A percentile compares a stretch with the other conserved stretches of the same genome.
Conservation (phyloP, 2,329 filamentous ascomycete species). For the Elsinoe arachidis region DNA sequence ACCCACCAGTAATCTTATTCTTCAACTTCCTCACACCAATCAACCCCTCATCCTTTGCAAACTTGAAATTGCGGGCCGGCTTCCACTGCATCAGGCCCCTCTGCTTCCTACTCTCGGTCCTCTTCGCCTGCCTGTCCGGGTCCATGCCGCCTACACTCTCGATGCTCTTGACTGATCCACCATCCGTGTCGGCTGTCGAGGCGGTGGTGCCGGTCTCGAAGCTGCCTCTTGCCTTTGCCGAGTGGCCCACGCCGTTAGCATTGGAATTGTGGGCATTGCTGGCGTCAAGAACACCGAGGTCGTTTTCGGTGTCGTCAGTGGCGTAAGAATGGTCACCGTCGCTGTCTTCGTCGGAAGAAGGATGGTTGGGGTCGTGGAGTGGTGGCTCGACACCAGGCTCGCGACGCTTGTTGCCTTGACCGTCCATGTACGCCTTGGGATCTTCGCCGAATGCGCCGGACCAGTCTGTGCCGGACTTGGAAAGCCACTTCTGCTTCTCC, state of each 20-base stretch:
- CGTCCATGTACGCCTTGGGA: constrained; percentile 52
- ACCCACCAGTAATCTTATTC: constrained; percentile 59
- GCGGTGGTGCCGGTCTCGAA: constrained; percentile 27
- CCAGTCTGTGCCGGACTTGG: constrained; percentile 77
- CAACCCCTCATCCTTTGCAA: constrained; percentile 79
- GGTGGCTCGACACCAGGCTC: constrained; percentile 47
- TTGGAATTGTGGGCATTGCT: constrained; percentile 23
- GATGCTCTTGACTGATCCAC: constrained; percentile 13
- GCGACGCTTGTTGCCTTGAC: constrained; percentile 44
- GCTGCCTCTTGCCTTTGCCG: constrained; percentile 26
- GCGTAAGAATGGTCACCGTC: constrained; percentile 32
- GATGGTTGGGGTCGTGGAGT: constrained; percentile 43
- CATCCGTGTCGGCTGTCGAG: constrained; percentile 19
- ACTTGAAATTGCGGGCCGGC: constrained; percentile 74
- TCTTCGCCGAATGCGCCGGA: constrained; percentile 76
- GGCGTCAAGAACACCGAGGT: constrained; percentile 54
- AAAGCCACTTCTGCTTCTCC: constrained; percentile 69
- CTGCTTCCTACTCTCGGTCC: constrained; percentile 71
- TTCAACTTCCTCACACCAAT: constrained; percentile 68
- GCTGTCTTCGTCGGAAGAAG: constrained; percentile 33
- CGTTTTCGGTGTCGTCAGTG: constrained; percentile 33
- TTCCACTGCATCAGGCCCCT: constrained; percentile 93
- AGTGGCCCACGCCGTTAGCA: constrained; percentile 31
- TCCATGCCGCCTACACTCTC: constrained; percentile 39
- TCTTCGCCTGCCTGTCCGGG: constrained; percentile 59